Evolutionary conservation across 352 stramenopile genomes (phyloP), one percentile per base, ranked within the genome.

Genomic region (Hyaloperonospora brassicae): DNA sequence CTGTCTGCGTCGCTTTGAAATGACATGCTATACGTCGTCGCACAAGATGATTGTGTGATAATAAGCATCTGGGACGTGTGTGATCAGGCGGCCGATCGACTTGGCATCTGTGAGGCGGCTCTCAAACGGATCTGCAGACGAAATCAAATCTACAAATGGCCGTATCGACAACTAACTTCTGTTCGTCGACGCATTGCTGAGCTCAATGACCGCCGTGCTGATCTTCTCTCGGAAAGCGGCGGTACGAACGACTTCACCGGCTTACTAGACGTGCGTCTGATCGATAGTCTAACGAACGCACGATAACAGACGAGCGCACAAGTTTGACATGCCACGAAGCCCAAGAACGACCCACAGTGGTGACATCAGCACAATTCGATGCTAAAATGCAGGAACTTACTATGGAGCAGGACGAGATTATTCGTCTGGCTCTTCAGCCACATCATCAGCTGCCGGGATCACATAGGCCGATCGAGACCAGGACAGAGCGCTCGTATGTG

Each of bases 41-140:
- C n/a, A n/a, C n/a, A n/a, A n/a, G n/a, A n/a, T n/a, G n/a, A n/a
- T n/a, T n/a, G 10, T 13, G n/a, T 25, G 23, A 46, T 70, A 55
- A 69, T 57, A 34, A 61, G 24, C n/a, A 34, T 23, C 58, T 52
- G 55, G 50, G 48, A 39, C n/a, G n/a, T n/a, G n/a, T 70, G 42
- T 62, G 40, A 14, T 12, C 56, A 92, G 79, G 81, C 79, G 1
- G 81, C 81, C 30, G 51, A 65, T 34, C 57, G 47, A 21, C 73
- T 92, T 4, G 75, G 75, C 0, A 59, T 89, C 24, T 92, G 79
- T 14, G 81, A 92, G 48, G 81, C 76, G n/a, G 81, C 81, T n/a
- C 57, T 92, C 10, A 92, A 89, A 67, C 78, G 81, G 1, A 85
- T 89, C 36, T 92, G 81, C 42, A 76, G 81, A 24, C 76, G 77